phyloP scores from a whole-genome alignment of 345 rosid genomes.

The Brassica nigra region DNA sequence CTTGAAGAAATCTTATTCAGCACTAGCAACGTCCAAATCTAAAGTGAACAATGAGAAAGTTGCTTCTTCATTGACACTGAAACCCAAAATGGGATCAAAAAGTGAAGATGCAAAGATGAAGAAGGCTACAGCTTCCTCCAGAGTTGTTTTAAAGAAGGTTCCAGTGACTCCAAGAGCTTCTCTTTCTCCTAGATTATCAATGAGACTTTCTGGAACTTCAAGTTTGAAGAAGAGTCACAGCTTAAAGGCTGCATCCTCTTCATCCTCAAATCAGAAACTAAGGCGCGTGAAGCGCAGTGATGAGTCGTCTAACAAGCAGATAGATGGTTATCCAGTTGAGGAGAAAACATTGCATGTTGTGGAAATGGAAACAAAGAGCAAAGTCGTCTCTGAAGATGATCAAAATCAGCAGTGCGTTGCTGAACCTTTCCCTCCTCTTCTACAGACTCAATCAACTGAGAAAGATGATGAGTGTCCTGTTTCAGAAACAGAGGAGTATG shows the following conservation, averaged over 20 bases:
- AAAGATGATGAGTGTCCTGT: slow-evolving; percentile 42
- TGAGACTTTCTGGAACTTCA: slow-evolving; percentile 43
- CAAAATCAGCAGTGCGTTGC: slow-evolving; percentile 44
- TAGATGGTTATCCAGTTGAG: slow-evolving; percentile 42
- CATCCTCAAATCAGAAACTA: slow-evolving; percentile 41
- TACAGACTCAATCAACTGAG: slow-evolving; percentile 37
- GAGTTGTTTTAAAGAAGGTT: slow-evolving; percentile 44
- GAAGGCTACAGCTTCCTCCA: slow-evolving; percentile 37
- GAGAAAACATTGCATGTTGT: slow-evolving; percentile 75
- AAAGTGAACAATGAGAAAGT: slow-evolving; percentile 3
- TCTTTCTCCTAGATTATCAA: slow-evolving; percentile 41
- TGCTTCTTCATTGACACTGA: slow-evolving; percentile 23
- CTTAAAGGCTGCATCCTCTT: slow-evolving; percentile 42
- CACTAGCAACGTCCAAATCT: slow-evolving; percentile 21
- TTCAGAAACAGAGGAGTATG: slow-evolving; percentile 50
- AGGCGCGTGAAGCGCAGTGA: slow-evolving; percentile 15
- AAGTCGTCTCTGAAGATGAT: slow-evolving; percentile 37
- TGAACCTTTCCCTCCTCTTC: slow-evolving; percentile 35
- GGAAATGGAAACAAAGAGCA: slow-evolving; percentile 51
- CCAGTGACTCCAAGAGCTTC: slow-evolving; percentile 46
- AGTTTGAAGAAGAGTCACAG: slow-evolving; percentile 47
- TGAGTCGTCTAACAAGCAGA: slow-evolving; percentile 36
- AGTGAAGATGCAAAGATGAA: slow-evolving; percentile 34
- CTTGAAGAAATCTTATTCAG: slow-evolving; percentile 37
- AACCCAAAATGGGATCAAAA: slow-evolving; percentile 10